A percentile compares a stretch with the other conserved stretches of the same genome.
Evolutionary conservation across 495 filamentous ascomycete species (phyloP).

Genomic region (Trypethelium eluteriae): DNA sequence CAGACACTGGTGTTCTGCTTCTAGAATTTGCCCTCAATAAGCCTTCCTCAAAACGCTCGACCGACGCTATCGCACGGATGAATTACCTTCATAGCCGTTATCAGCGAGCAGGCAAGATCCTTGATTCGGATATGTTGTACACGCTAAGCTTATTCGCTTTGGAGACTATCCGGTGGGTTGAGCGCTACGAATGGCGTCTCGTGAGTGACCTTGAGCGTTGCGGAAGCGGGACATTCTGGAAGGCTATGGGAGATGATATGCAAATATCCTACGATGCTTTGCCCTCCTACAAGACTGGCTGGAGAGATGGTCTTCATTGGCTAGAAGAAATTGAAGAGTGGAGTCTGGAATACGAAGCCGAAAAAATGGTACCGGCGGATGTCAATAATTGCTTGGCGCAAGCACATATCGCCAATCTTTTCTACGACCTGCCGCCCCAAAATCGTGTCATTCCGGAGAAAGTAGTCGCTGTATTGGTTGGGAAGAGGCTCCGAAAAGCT

Average conservation of each 20-base stretch:
- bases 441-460: background rate
- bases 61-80: slow-evolving; percentile 15
- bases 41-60: slow-evolving; percentile 10
- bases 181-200: slow-evolving; percentile 39
- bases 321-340: slow-evolving; percentile 54
- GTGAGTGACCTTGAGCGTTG: slow-evolving; percentile 36
- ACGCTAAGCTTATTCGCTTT: slow-evolving; percentile 40
- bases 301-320: slow-evolving; percentile 57
- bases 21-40: slow-evolving; percentile 15
- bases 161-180: slow-evolving; percentile 38
- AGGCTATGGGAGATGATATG: slow-evolving; percentile 37
- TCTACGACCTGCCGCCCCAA: background rate
- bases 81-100: slow-evolving; percentile 16
- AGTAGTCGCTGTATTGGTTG: slow-evolving; percentile 2
- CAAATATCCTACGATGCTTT: slow-evolving; percentile 40
- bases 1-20: slow-evolving; percentile 17
- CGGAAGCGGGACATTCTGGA: slow-evolving; percentile 40
- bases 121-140: slow-evolving; percentile 37
- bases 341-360: slow-evolving; percentile 50
- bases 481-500: slow-evolving; percentile 11
- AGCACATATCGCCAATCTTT: slow-evolving; percentile 4
- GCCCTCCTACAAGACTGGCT: slow-evolving; percentile 36
- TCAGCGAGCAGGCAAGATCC: slow-evolving; percentile 28
- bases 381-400: slow-evolving; percentile 7
- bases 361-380: slow-evolving; percentile 13